Percentiles rank a stretch among this genome's conserved stretches.
Evolutionary conservation across 441 rosid genomes (phyloP).

Genomic region (Erodium trifolium): DNA sequence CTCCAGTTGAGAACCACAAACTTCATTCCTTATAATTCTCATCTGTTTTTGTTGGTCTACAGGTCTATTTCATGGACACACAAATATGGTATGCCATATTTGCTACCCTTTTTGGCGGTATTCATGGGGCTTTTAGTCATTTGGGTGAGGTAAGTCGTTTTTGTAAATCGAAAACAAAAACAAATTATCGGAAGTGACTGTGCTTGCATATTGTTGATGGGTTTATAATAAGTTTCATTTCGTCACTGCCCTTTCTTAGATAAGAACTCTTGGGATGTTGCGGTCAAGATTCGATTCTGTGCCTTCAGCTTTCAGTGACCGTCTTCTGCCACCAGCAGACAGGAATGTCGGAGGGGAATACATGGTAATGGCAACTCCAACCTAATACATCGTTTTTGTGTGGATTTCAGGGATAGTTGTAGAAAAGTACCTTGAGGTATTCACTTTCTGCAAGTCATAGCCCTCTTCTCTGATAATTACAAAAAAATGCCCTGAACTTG

Average conservation of each 20-base stretch:
- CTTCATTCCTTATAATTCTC: neutral
- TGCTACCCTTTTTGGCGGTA: too few relatives aligned
- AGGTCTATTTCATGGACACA: too few relatives aligned
- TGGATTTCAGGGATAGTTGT: too few relatives aligned
- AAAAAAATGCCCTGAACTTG: too few relatives aligned
- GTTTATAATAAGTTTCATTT: slow-evolving; percentile 11
- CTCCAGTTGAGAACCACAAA: neutral
- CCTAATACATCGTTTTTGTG: too few relatives aligned
- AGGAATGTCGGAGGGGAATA: slow-evolving; percentile 24
- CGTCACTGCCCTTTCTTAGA: slow-evolving; percentile 32
- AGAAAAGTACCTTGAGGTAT: too few relatives aligned
- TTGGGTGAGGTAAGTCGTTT: too few relatives aligned
- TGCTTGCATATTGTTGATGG: neutral
- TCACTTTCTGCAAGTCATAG: too few relatives aligned
- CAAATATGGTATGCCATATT: too few relatives aligned
- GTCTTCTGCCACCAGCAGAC: slow-evolving; percentile 48
- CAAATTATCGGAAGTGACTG: neutral
- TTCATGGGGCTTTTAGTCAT: too few relatives aligned
- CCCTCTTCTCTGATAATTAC: too few relatives aligned
- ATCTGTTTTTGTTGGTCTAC: too few relatives aligned
- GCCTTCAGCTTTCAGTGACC: slow-evolving; percentile 50
- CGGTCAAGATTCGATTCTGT: slow-evolving; percentile 73
- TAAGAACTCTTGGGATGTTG: slow-evolving; percentile 91
- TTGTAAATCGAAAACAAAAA: neutral
- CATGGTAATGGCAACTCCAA: slow-evolving; percentile 25